phyloP scores from a whole-genome alignment of 148 eudicot species.

The Camellia sinensis region DNA sequence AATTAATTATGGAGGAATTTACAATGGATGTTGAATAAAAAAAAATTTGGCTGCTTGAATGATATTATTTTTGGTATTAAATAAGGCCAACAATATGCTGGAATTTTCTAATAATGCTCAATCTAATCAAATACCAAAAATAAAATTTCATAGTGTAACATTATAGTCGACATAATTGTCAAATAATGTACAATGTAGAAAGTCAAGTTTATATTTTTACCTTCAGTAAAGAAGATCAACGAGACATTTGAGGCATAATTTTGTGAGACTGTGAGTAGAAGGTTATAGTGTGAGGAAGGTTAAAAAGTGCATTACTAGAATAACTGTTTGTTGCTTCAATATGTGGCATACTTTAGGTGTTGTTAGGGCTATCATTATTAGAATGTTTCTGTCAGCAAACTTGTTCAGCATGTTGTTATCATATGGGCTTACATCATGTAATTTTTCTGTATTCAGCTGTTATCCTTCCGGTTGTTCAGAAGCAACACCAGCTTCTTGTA shows the following conservation, averaged over 20 bases:
- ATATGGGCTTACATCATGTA: constrained; percentile 1
- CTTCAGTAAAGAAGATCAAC: neutral
- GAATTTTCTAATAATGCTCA: neutral
- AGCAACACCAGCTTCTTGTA: constrained; percentile 87
- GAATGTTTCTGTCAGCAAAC: neutral
- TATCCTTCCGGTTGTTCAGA: constrained; percentile 79
- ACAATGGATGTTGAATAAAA: neutral
- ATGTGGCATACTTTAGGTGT: neutral
- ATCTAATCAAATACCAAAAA: neutral
- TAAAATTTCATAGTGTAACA: neutral
- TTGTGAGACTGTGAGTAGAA: neutral
- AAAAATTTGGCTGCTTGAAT: neutral
- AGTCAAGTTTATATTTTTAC: neutral
- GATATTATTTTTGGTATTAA: neutral
- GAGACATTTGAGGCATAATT: neutral
- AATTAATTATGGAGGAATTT: neutral
- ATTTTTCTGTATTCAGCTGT: constrained; percentile 46
- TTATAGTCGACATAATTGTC: neutral
- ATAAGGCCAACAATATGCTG: neutral
- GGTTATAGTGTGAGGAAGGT: neutral
- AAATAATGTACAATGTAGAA: neutral
- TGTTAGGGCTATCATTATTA: neutral
- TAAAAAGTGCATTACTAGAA: neutral
- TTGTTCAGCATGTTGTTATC: neutral
- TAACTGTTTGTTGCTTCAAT: constrained; percentile 4